A percentile compares a stretch with the other conserved stretches of the same genome.
Evolutionary conservation across 305 asterid species (phyloP).

Genomic region (Fraxinus velutina): DNA sequence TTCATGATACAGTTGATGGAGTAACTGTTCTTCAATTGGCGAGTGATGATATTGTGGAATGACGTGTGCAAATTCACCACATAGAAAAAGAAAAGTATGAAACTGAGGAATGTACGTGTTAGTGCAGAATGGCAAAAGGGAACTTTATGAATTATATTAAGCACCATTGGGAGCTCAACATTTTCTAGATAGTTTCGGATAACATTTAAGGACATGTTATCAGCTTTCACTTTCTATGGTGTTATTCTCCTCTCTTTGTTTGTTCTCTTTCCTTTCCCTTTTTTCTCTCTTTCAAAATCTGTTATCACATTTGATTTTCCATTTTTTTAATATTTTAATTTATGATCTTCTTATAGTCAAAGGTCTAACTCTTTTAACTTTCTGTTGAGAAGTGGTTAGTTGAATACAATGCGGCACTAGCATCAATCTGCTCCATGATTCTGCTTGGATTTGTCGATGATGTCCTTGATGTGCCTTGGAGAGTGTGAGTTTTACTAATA

Average conservation of each 20-base stretch:
- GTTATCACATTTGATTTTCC: neutral
- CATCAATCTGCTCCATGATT: conserved; percentile 88
- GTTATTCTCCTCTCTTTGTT: neutral
- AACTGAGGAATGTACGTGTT: neutral
- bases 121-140: neutral
- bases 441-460: conserved; percentile 96
- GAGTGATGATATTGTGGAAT: neutral
- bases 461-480: conserved; percentile 97
- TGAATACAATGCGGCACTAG: conserved; percentile 94
- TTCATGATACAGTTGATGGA: neutral
- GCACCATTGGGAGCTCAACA: no score
- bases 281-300: neutral
- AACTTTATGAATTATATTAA: neutral
- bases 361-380: conserved; percentile 8
- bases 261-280: neutral
- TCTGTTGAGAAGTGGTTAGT: conserved; percentile 73
- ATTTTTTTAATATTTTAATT: neutral
- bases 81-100: neutral
- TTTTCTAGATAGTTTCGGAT: neutral
- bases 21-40: neutral
- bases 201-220: neutral
- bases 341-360: neutral
- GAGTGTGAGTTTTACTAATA: conserved; percentile 66
- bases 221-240: neutral
- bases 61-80: neutral